A percentile compares a stretch with the other conserved stretches of the same genome.
These are phyloP conservation scores for Schizonepeta tenuifolia DNA, from an alignment of 257 asterid species.

Conservation along the genomic window DNA sequence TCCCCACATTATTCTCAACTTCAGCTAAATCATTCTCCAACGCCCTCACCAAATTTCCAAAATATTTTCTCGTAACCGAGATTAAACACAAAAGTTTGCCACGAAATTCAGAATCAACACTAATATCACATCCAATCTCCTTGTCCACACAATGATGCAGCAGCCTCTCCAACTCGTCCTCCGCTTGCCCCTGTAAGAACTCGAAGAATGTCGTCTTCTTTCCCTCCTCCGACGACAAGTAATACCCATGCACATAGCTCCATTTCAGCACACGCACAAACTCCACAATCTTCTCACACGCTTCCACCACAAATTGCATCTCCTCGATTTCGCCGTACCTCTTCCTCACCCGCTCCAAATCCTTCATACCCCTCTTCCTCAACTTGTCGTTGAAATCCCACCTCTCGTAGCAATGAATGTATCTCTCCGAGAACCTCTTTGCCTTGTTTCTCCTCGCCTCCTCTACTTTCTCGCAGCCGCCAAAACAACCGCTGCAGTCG, in stretches of 20 bases:
- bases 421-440: not conserved
- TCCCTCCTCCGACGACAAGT: too few species aligned
- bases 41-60: slow-evolving; percentile 35
- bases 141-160: too few species aligned
- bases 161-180: too few species aligned
- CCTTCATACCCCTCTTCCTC: not conserved
- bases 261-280: too few species aligned
- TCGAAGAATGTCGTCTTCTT: too few species aligned
- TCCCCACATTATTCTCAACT: not conserved
- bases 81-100: not conserved
- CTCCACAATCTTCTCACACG: too few species aligned
- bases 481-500: too few species aligned
- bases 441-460: not conserved
- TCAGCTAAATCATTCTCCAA: slow-evolving; percentile 40
- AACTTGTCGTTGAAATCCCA: slow-evolving; percentile 4
- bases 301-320: too few species aligned
- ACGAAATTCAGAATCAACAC: not conserved
- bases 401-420: slow-evolving; percentile 29
- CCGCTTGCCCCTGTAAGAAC: too few species aligned
- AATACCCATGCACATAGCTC: too few species aligned
- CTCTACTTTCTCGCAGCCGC: not conserved
- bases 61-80: not conserved
- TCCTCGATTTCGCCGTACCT: not conserved
- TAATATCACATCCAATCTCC: too few species aligned
- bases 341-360: slow-evolving; percentile 2